These are phyloP conservation scores for Wickerhamiella brachini DNA, from an alignment of 805 yeast species.

Conservation along the genomic window DNA sequence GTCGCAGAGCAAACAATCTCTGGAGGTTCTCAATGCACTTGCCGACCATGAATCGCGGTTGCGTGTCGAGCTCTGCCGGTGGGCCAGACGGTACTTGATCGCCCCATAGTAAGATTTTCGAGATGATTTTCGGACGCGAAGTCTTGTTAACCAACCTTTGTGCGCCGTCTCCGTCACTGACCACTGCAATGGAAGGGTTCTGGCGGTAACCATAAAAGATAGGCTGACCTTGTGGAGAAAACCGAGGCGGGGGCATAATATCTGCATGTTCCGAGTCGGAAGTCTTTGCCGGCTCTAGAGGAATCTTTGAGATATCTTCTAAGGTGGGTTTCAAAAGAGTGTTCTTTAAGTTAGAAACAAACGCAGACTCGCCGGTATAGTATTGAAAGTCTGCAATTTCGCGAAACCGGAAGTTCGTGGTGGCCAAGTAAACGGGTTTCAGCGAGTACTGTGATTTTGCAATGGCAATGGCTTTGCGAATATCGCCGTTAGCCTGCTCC, in stretches of 20 bases:
- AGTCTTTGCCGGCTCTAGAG: constrained; percentile 15
- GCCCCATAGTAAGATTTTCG: constrained; percentile 24
- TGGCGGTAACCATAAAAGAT: constrained; percentile 64
- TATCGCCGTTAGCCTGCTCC: constrained; percentile 26
- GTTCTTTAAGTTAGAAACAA: constrained; percentile 29
- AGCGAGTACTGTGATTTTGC: constrained; percentile 37
- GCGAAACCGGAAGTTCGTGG: constrained; percentile 60
- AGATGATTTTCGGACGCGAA: constrained; percentile 20
- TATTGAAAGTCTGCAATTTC: constrained; percentile 83
- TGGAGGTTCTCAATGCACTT: constrained; percentile 26
- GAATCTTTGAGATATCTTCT: constrained; percentile 28
- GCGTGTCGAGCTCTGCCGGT: constrained; percentile 27
- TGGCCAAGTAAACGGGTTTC: constrained; percentile 53
- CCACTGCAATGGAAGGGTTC: constrained; percentile 44
- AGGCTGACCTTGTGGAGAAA: constrained; percentile 64
- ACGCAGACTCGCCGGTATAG: constrained; percentile 41
- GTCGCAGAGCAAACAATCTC: constrained; percentile 49
- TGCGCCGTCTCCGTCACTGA: constrained; percentile 39
- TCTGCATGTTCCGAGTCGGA: constrained; percentile 33
- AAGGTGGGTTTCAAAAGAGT: constrained; percentile 34
- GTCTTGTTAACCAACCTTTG: constrained; percentile 22
- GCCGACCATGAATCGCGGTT: constrained; percentile 29
- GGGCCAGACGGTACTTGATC: constrained; percentile 24
- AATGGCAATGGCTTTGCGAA: constrained; percentile 48
- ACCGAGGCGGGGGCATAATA: constrained; percentile 76